Evolutionary conservation across 2,329 filamentous ascomycete species (phyloP).

Genomic region (Ophiostoma triangulosporum): DNA sequence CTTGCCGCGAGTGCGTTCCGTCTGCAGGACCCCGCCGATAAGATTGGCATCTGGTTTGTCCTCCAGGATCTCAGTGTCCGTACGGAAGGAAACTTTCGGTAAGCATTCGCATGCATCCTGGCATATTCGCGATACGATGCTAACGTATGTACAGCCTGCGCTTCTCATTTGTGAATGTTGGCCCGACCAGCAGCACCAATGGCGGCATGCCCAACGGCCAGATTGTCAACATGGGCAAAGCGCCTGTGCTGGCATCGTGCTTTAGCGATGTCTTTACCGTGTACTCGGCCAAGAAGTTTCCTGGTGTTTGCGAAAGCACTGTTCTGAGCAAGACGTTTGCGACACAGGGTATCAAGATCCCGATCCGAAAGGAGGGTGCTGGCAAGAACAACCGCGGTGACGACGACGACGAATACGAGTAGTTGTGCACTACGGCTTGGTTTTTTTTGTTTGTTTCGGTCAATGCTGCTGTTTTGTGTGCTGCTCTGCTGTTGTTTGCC

Average conservation of each 20-base stretch:
- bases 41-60: constrained; percentile 91
- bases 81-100: constrained; percentile 86
- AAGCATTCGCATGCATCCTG: constrained; percentile 19
- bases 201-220: constrained; percentile 21
- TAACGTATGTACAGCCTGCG: constrained; percentile 32
- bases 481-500: not conserved
- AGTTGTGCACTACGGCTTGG: not conserved
- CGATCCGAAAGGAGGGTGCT: constrained; percentile 73
- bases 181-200: constrained; percentile 29
- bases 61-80: constrained; percentile 89
- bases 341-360: constrained; percentile 88
- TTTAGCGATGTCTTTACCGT: constrained; percentile 89
- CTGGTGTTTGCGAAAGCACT: constrained; percentile 91
- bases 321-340: constrained; percentile 85
- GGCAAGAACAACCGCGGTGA: constrained; percentile 39
- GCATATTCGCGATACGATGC: constrained; percentile 4
- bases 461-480: not conserved
- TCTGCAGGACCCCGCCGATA: constrained; percentile 63
- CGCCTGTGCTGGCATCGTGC: constrained; percentile 69
- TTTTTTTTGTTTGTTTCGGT: not conserved
- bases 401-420: constrained; percentile 23
- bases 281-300: constrained; percentile 95
- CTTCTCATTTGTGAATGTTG: constrained; percentile 76
- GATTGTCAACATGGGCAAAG: constrained; percentile 58
- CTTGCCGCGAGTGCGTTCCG: constrained; percentile 78